Evolutionary conservation across 495 filamentous ascomycete species (phyloP).

Genomic region (Annulohypoxylon bovei): DNA sequence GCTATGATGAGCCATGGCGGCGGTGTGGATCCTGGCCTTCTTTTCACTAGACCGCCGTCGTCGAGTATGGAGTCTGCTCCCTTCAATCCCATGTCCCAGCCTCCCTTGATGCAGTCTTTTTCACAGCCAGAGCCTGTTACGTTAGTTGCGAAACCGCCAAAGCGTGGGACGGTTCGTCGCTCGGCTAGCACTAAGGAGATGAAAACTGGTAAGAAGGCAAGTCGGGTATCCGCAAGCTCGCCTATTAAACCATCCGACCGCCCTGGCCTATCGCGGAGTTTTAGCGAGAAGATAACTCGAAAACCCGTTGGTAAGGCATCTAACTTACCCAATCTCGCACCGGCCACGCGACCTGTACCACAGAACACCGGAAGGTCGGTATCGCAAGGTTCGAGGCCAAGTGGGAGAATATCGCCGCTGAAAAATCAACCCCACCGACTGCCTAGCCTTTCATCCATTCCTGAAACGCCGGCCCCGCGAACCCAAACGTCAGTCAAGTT

Average conservation of each 20-base stretch:
- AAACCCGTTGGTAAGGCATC: constrained; percentile 46
- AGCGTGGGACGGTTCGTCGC: constrained; percentile 52
- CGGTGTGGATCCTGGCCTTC: constrained; percentile 57
- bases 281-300: constrained; percentile 62
- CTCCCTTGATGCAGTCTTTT: constrained; percentile 41
- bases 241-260: constrained; percentile 61
- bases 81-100: constrained; percentile 49
- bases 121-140: constrained; percentile 39
- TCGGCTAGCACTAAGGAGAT: constrained; percentile 55
- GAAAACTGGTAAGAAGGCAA: constrained; percentile 47
- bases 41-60: constrained; percentile 58
- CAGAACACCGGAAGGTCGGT: constrained; percentile 47
- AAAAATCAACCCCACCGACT: constrained; percentile 59
- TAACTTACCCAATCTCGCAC: constrained; percentile 50
- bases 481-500: constrained; percentile 70
- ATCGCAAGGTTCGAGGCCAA: constrained; percentile 50
- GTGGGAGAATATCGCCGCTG: constrained; percentile 60
- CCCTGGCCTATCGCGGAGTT: constrained; percentile 68
- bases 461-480: constrained; percentile 54
- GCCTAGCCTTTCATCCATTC: constrained; percentile 61
- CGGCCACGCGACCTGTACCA: constrained; percentile 38
- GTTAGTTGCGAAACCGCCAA: constrained; percentile 40
- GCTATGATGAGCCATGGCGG: constrained; percentile 49
- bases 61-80: constrained; percentile 52
- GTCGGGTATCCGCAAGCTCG: constrained; percentile 62